phyloP scores from a whole-genome alignment of 1,284 basidiomycete genomes.

The Heterobasidion occidentale region DNA sequence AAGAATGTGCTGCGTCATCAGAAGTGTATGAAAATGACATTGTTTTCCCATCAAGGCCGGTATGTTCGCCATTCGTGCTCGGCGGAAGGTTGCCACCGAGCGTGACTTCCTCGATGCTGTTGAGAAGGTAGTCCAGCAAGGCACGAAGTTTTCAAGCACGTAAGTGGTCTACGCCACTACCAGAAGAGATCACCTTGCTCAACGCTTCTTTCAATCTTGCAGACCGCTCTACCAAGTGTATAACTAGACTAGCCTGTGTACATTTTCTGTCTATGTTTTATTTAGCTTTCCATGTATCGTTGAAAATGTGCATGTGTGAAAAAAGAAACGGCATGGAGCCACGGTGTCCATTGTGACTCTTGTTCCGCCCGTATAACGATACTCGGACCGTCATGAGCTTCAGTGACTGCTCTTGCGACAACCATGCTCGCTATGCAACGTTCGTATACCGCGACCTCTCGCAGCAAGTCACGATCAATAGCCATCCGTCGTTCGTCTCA shows the following conservation, averaged over 20 bases:
- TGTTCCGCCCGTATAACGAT: too few species aligned
- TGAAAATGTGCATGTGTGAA: too few species aligned
- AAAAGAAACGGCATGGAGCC: too few species aligned
- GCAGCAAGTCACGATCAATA: not conserved
- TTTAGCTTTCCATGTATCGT: not conserved
- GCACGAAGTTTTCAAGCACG: conserved; percentile 93
- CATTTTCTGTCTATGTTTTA: conserved; percentile 6
- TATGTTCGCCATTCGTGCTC: conserved; percentile 98
- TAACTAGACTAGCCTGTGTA: conserved; percentile 23
- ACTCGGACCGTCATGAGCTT: too few species aligned
- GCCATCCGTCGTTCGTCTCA: not conserved
- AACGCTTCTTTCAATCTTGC: not conserved
- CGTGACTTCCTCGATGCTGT: conserved; percentile 97
- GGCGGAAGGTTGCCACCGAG: conserved; percentile 96
- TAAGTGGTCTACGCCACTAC: conserved; percentile 30
- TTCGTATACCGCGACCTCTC: not conserved
- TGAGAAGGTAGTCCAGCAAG: conserved; percentile 97
- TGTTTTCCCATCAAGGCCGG: conserved; percentile 56
- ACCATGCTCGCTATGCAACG: not conserved
- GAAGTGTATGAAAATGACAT: conserved; percentile 5
- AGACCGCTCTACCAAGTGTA: conserved; percentile 35
- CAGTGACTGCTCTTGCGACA: not conserved
- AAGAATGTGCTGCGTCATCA: conserved; percentile 10
- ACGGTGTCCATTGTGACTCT: too few species aligned
- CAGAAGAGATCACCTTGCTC: not conserved